Base-by-base conservation (phyloP, 306 rosid genomes). In the Acacia confusa region DNA sequence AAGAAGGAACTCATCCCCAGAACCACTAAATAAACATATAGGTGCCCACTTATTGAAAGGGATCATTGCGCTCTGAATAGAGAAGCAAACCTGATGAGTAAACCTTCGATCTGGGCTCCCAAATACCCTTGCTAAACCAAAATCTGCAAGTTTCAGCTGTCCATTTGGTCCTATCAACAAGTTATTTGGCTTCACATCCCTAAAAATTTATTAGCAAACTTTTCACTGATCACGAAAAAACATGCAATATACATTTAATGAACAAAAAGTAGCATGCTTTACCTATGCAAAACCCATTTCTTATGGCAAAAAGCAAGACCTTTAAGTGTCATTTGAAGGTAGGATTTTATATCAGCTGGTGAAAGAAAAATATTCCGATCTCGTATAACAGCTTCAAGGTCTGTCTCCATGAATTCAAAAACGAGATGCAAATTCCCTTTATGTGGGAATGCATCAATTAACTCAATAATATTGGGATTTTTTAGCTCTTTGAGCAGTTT, bases 181-280 rank as follows among this genome's bases (percentile, higher is more conserved):
- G 87, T 95, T 95, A 85, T 95, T 95, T 69, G 99, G 99, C 86
- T 95, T 93, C 99, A 95, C 92, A 76, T 95, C 99, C 94, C 99
- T 95, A 96, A 84, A 80, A 70, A 75, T 70, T 82, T 63, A 75
- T 41, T 27, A 80, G 75, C 45, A 83, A 65, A 76, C 52, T 52
- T 25, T 11, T 82, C 70, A 88, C 74, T 72, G 79, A 52, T 73
- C 66, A 64, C 83, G 43, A 60, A 47, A 47, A 63, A 78, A 80
- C 70, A 74, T 55, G 60, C 25, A 76, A 72, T 22, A 27, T 78
- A 20, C 27, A 22, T 43, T 50, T 24, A 65, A 25, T 1, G 7
- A 80, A 24, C 55, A 80, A 82, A 72, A 57, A 20, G 28, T 32
- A 70, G 10, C 27, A 80, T 32, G 58, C 4, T 16, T 41, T 79